A percentile compares a stretch with the other conserved stretches of the same genome.
phyloP scores from a whole-genome alignment of 2,329 filamentous ascomycete genomes.

The Coniochaeta sp. region DNA sequence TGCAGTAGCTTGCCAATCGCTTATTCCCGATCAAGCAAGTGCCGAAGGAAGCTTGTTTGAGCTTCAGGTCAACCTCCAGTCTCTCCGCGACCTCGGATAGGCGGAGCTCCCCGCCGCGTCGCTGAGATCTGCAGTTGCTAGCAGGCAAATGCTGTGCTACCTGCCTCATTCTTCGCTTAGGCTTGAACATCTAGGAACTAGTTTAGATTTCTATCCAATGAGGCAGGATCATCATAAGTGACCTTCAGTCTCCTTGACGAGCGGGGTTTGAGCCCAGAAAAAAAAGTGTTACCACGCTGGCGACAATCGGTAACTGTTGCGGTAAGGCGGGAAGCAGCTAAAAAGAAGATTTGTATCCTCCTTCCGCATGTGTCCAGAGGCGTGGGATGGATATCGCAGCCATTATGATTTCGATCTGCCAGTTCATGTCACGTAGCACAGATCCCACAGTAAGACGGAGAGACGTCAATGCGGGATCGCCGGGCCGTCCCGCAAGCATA shows the following conservation, averaged over 20 bases:
- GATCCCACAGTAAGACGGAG: not conserved
- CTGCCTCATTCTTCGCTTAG: not conserved
- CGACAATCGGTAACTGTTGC: not conserved
- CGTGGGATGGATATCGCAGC: not conserved
- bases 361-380: not conserved
- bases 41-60: slow-evolving; percentile 1
- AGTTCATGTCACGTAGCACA: not conserved
- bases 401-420: not conserved
- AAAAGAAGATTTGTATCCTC: not conserved
- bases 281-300: not conserved
- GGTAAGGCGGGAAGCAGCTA: not conserved
- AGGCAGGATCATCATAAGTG: not conserved
- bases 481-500: not conserved
- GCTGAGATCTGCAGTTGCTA: not conserved
- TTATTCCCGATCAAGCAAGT: slow-evolving; percentile 2
- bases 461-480: not conserved
- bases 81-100: not conserved
- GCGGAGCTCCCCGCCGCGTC: not conserved
- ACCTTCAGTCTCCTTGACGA: not conserved
- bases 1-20: not conserved
- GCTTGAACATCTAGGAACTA: not conserved
- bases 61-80: not conserved
- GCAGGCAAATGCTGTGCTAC: not conserved
- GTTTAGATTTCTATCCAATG: not conserved
- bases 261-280: not conserved